A percentile compares a stretch with the other conserved stretches of the same genome.
Evolutionary conservation across 179 eudicot genomes (phyloP).

Genomic region (Beta macrorhiza): DNA sequence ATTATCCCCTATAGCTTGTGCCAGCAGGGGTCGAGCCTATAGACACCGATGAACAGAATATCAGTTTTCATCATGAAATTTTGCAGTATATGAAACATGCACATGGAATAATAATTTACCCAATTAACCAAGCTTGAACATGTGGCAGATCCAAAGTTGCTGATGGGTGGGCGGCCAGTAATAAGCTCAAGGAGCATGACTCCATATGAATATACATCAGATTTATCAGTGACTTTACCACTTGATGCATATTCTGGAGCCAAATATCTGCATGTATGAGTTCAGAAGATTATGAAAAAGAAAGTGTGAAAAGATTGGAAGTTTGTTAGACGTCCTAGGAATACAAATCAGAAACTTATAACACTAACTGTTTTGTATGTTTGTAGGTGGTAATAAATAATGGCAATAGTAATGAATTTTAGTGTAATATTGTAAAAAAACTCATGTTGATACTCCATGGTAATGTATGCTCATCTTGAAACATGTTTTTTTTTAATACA

Average conservation of each 20-base stretch:
- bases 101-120: constrained; percentile 27
- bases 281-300: not conserved
- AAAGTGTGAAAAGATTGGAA: too few relatives aligned
- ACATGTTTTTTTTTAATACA: too few relatives aligned
- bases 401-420: too few relatives aligned
- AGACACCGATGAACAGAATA: not conserved
- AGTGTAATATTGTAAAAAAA: too few relatives aligned
- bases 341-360: too few relatives aligned
- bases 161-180: constrained; percentile 46
- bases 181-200: constrained; percentile 54
- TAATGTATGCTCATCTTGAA: too few relatives aligned
- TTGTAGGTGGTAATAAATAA: too few relatives aligned
- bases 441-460: too few relatives aligned
- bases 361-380: too few relatives aligned
- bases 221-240: constrained; percentile 51
- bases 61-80: not conserved
- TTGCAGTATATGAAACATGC: not conserved
- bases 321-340: too few relatives aligned
- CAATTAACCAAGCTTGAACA: constrained; percentile 45
- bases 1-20: constrained; percentile 45
- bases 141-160: constrained; percentile 26
- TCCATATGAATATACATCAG: constrained; percentile 55
- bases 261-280: constrained; percentile 33
- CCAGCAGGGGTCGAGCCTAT: constrained; percentile 52
- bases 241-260: constrained; percentile 59